Percentiles rank a stretch among this genome's conserved stretches.
phyloP scores from a whole-genome alignment of 139 green algal genomes.

The Eudorina sp. region DNA sequence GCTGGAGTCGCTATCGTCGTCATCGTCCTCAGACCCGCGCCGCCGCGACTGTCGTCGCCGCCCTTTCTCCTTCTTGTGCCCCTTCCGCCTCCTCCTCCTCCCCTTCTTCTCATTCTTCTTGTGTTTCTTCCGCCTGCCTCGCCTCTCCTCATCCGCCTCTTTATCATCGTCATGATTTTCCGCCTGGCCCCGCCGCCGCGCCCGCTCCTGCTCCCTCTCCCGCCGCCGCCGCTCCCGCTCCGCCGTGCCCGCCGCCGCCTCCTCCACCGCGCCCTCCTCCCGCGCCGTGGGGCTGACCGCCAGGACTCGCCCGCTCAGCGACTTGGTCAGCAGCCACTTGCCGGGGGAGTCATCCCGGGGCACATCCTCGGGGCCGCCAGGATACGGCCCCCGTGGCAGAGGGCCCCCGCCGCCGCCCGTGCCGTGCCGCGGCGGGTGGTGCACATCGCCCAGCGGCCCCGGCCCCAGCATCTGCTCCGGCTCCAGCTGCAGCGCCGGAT shows the following conservation, averaged over 20 bases:
- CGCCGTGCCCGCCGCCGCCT: not conserved
- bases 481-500: not conserved
- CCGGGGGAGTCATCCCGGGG: not conserved
- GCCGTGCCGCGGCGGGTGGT: not conserved
- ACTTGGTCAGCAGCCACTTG: constrained; percentile 1
- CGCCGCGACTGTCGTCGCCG: not conserved
- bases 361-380: not conserved
- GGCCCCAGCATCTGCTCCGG: constrained; percentile 24
- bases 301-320: not conserved
- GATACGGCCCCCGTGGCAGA: not conserved
- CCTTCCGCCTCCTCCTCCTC: not conserved
- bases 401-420: not conserved
- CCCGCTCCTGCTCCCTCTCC: not conserved
- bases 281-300: not conserved
- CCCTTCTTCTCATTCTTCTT: not conserved
- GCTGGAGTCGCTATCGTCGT: not conserved
- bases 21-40: not conserved
- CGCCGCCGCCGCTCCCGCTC: not conserved
- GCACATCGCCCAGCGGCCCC: constrained; percentile 11
- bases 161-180: not conserved
- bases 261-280: not conserved
- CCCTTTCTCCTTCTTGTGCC: not conserved
- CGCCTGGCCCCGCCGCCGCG: not conserved
- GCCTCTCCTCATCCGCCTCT: too few species aligned
- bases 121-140: not conserved